phyloP scores from a whole-genome alignment of 2,329 filamentous ascomycete genomes.

The Diaporthe caulivora region DNA sequence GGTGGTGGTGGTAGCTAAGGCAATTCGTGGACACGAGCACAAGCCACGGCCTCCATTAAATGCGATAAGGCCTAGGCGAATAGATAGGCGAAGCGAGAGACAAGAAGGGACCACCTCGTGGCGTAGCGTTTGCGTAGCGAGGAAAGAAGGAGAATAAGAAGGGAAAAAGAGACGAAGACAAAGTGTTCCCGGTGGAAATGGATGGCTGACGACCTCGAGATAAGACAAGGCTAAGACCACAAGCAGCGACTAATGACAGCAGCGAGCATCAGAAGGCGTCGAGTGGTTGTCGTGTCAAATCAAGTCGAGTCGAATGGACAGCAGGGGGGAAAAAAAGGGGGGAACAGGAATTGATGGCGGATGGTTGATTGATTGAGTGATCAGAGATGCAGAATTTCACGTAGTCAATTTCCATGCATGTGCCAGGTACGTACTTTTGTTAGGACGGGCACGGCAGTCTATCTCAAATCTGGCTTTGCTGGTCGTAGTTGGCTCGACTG shows the following conservation, averaged over 20 bases:
- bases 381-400: slow-evolving; percentile 30
- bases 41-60: slow-evolving; percentile 39
- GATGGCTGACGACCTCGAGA: neutral
- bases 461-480: neutral
- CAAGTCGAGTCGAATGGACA: slow-evolving; percentile 10
- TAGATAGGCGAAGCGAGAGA: slow-evolving; percentile 37
- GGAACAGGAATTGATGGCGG: neutral
- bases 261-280: no score
- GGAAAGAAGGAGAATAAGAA: neutral
- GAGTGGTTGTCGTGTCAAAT: neutral
- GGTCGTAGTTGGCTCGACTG: neutral
- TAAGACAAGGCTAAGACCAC: slow-evolving; percentile 11
- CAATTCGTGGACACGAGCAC: slow-evolving; percentile 28
- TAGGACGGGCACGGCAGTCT: neutral
- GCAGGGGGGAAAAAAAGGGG: neutral
- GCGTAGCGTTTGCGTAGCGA: slow-evolving; percentile 20
- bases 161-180: slow-evolving; percentile 2
- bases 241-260: neutral
- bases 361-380: slow-evolving; percentile 8
- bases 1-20: slow-evolving; percentile 4
- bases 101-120: slow-evolving; percentile 35
- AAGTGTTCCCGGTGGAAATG: neutral
- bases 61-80: slow-evolving; percentile 33
- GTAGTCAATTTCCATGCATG: slow-evolving; percentile 10
- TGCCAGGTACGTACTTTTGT: no score